phyloP scores from a whole-genome alignment of 805 yeast species.

The Candida ulmi region DNA sequence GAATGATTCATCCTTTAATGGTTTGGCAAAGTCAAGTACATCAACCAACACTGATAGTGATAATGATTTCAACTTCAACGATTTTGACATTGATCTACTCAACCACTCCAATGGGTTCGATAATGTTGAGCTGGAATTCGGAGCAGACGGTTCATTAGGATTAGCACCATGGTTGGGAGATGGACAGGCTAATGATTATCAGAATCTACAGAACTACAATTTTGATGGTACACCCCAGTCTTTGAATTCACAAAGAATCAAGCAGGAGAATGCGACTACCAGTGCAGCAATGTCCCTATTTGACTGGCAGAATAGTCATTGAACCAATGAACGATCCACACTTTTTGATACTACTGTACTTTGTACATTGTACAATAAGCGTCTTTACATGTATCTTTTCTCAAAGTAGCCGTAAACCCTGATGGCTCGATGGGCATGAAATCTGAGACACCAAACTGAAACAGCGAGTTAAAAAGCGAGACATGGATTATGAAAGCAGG shows the following conservation, averaged over 20 bases:
- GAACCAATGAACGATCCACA: no score
- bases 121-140: constrained; percentile 45
- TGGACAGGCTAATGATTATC: not conserved
- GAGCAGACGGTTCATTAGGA: constrained; percentile 80
- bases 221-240: not conserved
- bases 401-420: no score
- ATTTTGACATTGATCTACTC: constrained; percentile 7
- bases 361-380: no score
- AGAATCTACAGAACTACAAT: not conserved
- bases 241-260: not conserved
- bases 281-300: constrained; percentile 11
- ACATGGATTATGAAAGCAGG: no score
- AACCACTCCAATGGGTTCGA: constrained; percentile 10
- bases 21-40: not conserved
- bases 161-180: constrained; percentile 61
- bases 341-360: no score
- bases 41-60: constrained; percentile 1
- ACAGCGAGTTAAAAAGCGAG: no score
- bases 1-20: not conserved
- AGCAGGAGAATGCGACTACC: no score
- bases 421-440: no score
- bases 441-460: no score
- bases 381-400: no score
- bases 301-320: constrained; percentile 21
- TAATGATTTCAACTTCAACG: not conserved